phyloP scores from a whole-genome alignment of 1,284 basidiomycete genomes.

The Pascua sp. region DNA sequence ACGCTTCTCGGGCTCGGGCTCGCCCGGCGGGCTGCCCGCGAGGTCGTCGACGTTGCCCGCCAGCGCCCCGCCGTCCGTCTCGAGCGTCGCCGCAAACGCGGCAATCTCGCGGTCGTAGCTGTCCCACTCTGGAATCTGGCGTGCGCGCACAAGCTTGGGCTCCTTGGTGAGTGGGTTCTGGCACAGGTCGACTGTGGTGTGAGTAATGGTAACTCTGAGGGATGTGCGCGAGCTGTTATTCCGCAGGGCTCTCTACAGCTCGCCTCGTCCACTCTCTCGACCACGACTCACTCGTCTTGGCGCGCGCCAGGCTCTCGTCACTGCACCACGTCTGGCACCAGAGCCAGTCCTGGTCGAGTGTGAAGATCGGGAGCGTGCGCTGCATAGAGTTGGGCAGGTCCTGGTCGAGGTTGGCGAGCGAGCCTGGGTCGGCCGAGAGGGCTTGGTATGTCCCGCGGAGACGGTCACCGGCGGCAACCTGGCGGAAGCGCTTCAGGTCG shows the following conservation, averaged over 20 bases:
- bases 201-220: neutral
- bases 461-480: slow-evolving; percentile 64
- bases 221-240: too few species aligned
- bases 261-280: neutral
- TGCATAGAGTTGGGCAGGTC: slow-evolving; percentile 93
- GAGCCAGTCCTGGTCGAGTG: slow-evolving; percentile 84
- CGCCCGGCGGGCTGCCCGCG: slow-evolving; percentile 31
- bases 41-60: slow-evolving; percentile 69
- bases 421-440: slow-evolving; percentile 87
- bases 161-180: slow-evolving; percentile 96
- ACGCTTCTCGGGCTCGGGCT: too few species aligned
- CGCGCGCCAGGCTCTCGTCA: slow-evolving; percentile 51
- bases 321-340: slow-evolving; percentile 64
- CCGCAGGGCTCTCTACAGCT: neutral
- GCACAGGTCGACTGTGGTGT: slow-evolving; percentile 78
- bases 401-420: slow-evolving; percentile 93
- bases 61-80: slow-evolving; percentile 41
- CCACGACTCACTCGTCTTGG: slow-evolving; percentile 51
- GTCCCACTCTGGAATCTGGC: slow-evolving; percentile 97
- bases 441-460: slow-evolving; percentile 88
- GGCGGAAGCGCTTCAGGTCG: slow-evolving; percentile 90
- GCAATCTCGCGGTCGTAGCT: slow-evolving; percentile 66
- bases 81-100: slow-evolving; percentile 62
- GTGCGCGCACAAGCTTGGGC: slow-evolving; percentile 85
- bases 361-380: slow-evolving; percentile 78